These are phyloP conservation scores for Penicillium sp. DNA, from an alignment of 2,329 filamentous ascomycete genomes.

Conservation along the genomic window DNA sequence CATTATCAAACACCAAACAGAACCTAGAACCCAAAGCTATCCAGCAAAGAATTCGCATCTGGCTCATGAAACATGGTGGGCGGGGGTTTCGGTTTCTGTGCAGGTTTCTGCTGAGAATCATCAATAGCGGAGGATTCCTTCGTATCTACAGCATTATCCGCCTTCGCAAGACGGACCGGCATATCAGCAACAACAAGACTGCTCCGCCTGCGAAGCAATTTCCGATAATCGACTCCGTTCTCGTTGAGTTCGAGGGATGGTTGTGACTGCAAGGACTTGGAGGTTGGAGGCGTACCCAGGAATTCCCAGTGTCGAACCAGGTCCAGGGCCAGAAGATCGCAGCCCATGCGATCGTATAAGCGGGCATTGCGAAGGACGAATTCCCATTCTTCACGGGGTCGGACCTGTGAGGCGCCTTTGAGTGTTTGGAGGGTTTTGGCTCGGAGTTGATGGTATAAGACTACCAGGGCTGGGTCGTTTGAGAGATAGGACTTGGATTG, in stretches of 20 bases:
- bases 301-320: constrained; percentile 64
- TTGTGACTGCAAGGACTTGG: constrained; percentile 43
- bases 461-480: constrained; percentile 86
- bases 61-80: constrained; percentile 89
- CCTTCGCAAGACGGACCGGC: constrained; percentile 47
- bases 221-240: constrained; percentile 62
- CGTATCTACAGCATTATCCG: constrained; percentile 42
- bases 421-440: constrained; percentile 82
- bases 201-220: constrained; percentile 70
- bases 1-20: constrained; percentile 7
- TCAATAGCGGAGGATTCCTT: constrained; percentile 15
- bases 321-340: constrained; percentile 85
- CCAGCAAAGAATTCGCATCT: constrained; percentile 83
- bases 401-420: constrained; percentile 80
- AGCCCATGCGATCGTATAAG: constrained; percentile 89
- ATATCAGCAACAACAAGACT: constrained; percentile 79
- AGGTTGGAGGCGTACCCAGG: constrained; percentile 26
- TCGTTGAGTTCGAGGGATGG: constrained; percentile 30
- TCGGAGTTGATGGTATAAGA: constrained; percentile 84
- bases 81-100: constrained; percentile 57
- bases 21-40: constrained; percentile 85
- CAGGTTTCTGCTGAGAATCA: constrained; percentile 52
- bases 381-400: constrained; percentile 79
- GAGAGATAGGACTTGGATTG: constrained; percentile 80
- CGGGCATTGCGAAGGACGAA: constrained; percentile 86